Evolutionary conservation across 2,329 filamentous ascomycete genomes (phyloP).

Genomic region (Arthroderma sp.): DNA sequence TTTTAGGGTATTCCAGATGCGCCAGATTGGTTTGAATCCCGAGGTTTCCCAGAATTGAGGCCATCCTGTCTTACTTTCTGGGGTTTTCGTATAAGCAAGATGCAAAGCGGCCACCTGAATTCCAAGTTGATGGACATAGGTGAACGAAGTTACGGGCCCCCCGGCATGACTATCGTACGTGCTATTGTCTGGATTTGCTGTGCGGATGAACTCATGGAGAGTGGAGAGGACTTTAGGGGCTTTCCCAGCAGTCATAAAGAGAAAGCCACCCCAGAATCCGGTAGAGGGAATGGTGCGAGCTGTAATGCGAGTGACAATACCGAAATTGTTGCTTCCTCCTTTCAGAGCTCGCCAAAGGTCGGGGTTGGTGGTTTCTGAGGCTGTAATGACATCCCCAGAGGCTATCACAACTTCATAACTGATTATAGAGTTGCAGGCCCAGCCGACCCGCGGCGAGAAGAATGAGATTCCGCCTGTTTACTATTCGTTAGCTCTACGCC

Average conservation of each 20-base stretch:
- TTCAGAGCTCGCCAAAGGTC: conserved; percentile 23
- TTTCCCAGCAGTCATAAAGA: conserved; percentile 17
- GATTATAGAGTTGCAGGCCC: conserved; percentile 35
- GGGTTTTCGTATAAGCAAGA: conserved; percentile 1
- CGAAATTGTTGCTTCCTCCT: conserved; percentile 33
- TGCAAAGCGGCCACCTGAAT: conserved; percentile 1
- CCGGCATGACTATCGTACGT: conserved; percentile 14
- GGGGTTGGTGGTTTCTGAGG: conserved; percentile 14
- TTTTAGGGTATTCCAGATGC: conserved; percentile 24
- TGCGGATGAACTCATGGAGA: conserved; percentile 14
- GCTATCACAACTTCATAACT: conserved; percentile 32
- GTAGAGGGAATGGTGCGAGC: conserved; percentile 18
- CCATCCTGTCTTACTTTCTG: conserved; percentile 16
- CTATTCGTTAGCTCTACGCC: neutral
- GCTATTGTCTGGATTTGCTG: conserved; percentile 4
- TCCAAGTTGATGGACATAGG: conserved; percentile 6
- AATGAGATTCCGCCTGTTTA: conserved; percentile 7
- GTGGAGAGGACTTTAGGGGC: conserved; percentile 13
- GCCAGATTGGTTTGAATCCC: conserved; percentile 18
- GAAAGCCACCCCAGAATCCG: conserved; percentile 18
- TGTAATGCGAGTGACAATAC: conserved; percentile 30
- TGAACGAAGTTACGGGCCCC: conserved; percentile 17
- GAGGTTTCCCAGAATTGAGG: conserved; percentile 20
- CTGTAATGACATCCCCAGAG: conserved; percentile 34
- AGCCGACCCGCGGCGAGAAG: conserved; percentile 34